Conservation (phyloP, 2,329 filamentous ascomycete genomes). For the Dactylellina parvicollis region DNA sequence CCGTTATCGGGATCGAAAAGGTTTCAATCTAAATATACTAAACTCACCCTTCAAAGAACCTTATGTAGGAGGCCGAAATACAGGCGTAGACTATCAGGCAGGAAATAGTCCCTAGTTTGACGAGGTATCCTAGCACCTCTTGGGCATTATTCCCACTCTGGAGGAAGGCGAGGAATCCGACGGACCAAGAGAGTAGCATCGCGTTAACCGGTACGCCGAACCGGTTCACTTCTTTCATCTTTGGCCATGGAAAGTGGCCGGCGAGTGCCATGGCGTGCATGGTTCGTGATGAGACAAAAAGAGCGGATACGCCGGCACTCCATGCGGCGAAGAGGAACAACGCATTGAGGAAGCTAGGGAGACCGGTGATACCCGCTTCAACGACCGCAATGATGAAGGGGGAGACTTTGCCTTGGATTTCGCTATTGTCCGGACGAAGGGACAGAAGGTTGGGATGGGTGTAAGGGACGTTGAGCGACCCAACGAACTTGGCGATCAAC, state of each 20-base stretch:
- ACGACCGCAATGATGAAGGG: slow-evolving; percentile 63
- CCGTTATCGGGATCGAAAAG: not conserved
- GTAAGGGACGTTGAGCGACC: slow-evolving; percentile 63
- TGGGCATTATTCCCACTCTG: slow-evolving; percentile 58
- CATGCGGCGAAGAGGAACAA: slow-evolving; percentile 64
- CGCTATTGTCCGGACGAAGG: slow-evolving; percentile 50
- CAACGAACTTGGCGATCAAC: slow-evolving; percentile 59
- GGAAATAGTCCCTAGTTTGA: slow-evolving; percentile 45
- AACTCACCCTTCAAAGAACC: slow-evolving; percentile 50
- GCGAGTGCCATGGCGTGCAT: slow-evolving; percentile 63
- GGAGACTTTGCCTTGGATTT: slow-evolving; percentile 55
- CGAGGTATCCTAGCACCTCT: slow-evolving; percentile 48
- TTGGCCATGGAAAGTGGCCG: slow-evolving; percentile 62
- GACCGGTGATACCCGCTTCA: slow-evolving; percentile 60
- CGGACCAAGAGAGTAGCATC: slow-evolving; percentile 61
- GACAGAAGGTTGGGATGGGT: slow-evolving; percentile 58
- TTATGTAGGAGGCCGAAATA: slow-evolving; percentile 44
- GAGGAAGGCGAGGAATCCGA: slow-evolving; percentile 61
- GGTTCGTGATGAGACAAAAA: slow-evolving; percentile 63
- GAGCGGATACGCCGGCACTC: slow-evolving; percentile 62
- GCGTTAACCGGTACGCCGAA: slow-evolving; percentile 62
- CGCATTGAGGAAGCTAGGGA: slow-evolving; percentile 63
- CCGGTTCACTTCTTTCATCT: slow-evolving; percentile 59
- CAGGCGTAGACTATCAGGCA: slow-evolving; percentile 49
- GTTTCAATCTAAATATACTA: not conserved